Conservation (phyloP, 352 stramenopile genomes). For the Phytophthora litchii region DNA sequence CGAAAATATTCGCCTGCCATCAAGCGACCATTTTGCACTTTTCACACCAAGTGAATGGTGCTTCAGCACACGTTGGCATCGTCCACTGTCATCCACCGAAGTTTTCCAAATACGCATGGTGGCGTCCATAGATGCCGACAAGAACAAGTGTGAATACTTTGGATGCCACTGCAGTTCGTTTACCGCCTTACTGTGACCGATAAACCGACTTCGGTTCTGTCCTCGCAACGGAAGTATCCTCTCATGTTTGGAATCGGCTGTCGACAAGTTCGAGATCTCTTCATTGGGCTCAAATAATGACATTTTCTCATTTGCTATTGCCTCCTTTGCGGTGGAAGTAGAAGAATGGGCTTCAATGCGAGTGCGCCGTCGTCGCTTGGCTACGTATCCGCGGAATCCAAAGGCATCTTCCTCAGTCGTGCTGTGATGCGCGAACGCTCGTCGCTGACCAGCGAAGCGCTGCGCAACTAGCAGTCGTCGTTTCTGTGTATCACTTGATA, state of each 20-base stretch:
- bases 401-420: constrained; percentile 33
- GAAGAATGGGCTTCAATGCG: not conserved
- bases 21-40: constrained; percentile 60
- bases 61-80: constrained; percentile 13
- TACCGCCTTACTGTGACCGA: constrained; percentile 40
- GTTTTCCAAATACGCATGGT: constrained; percentile 54
- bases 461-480: constrained; percentile 3
- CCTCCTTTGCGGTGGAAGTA: not conserved
- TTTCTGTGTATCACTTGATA: not conserved
- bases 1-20: constrained; percentile 46
- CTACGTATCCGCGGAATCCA: constrained; percentile 38
- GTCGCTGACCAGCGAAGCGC: constrained; percentile 1
- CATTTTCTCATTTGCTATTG: not conserved
- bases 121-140: constrained; percentile 69
- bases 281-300: constrained; percentile 8
- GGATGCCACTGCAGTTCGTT: constrained; percentile 56
- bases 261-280: not conserved
- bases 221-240: constrained; percentile 9
- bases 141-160: constrained; percentile 36
- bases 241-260: not conserved
- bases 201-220: constrained; percentile 19
- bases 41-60: constrained; percentile 52
- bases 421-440: constrained; percentile 4
- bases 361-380: constrained; percentile 19
- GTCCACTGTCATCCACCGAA: constrained; percentile 1